Evolutionary conservation across 352 stramenopile species (phyloP), one percentile per base, ranked within the genome.

Genomic region (Phytophthora tubulina): DNA sequence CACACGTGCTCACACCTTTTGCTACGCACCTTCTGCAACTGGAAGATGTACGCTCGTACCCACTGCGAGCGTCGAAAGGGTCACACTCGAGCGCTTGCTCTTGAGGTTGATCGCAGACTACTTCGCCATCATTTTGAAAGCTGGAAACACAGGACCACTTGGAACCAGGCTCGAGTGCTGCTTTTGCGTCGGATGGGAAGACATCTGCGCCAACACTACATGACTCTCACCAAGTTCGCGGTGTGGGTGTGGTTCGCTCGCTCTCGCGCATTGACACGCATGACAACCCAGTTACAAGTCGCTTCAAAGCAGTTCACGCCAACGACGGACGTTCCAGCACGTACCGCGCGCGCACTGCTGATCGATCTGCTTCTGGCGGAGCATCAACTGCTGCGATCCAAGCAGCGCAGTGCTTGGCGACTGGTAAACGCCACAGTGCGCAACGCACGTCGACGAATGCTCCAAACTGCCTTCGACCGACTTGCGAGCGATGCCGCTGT

Each of bases 231-330:
- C 9, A 80, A 73, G 14, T 78, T 72, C 48, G 65, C 83, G 15
- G 38, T 89, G 10, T 91, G 83, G 81, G 46, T 48, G n/a, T 91
- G 83, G 83, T 80, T 89, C 45, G 60, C 69, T 3, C 57, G 44
- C 21, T 82, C 78, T 6, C 54, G 38, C 0, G 49, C 67, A 6
- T 55, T 88, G 39, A 48, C 14, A 36, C 46, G 15, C 6, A 31
- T 48, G 53, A 55, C 52, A 27, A 56, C 67, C 5, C 55, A 73
- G 15, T 35, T 70, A 9, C 70, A 77, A 13, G 56, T 67, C 35
- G 45, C 46, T 33, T 70, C 27, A 1, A 70, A 61, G 35, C 65
- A 65, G 9, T 63, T 74, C 36, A 39, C 59, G 3, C 46, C 70
- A 32, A 33, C 54, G 2, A 61, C 38, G 5, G 63, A 76, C 36